Evolutionary conservation across 345 rosid genomes (phyloP), one percentile per base, ranked within the genome.

Genomic region (Camelina neglecta): DNA sequence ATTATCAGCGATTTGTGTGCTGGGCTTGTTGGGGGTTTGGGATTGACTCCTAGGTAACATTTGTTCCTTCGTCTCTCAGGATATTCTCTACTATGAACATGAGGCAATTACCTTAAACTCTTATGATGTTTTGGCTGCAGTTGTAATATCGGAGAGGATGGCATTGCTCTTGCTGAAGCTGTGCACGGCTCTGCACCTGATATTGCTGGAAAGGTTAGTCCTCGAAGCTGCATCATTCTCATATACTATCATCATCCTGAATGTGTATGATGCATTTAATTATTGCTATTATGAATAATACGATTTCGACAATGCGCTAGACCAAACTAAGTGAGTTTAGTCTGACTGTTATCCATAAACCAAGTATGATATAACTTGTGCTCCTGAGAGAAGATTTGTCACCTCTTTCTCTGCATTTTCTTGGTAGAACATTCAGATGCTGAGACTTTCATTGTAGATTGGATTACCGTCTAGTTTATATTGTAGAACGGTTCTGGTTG

Each of bases 111-210:
- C 72, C 51, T 55, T 67, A 72, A 81, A 51, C 72, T 64, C 21
- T 16, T 16, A 38, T 57, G 33, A 65, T 65, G 36, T 13, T 29
- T 82, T 66, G 39, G 11, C 8, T 81, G 75, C 90, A 93, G 99
- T 88, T 88, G 91, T 84, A 89, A 87, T 66, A 89, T 89, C 49
- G 99, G 99, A 31, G 96, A 92, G 72, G 96, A 93, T 79, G 98
- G 98, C 62, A 89, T 93, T 53, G 96, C 94, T 57, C 97, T 95
- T 68, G 98, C 98, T 65, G 99, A 95, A 88, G 99, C 98, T 72
- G 99, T 95, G 6, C 99, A 95, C 73, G 98, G 98, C 62, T 95
- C 99, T 67, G 99, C 98, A 44, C 99, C 99, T 72, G 98, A 95
- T 81, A 95, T 95, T 73, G 96, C 99, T 18, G 98, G 99, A 74